phyloP scores from a whole-genome alignment of 805 yeast genomes.

The Monosporozyma unispora region DNA sequence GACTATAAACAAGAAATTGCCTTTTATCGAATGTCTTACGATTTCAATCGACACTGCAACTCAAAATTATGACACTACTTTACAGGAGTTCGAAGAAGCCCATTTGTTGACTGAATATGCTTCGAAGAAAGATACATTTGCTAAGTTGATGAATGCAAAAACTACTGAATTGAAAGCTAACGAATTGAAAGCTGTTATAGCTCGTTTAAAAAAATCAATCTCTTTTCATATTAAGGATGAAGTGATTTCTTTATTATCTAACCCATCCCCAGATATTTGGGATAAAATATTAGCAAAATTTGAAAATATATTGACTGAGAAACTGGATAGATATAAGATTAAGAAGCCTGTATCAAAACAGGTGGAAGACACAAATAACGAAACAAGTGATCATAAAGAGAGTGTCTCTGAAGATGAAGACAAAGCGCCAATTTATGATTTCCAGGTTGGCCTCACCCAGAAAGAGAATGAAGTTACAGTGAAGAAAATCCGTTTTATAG shows the following conservation, averaged over 20 bases:
- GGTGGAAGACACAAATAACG: not conserved
- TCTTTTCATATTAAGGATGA: conserved; percentile 40
- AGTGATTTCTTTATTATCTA: conserved; percentile 38
- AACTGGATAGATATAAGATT: conserved; percentile 25
- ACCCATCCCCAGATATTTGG: conserved; percentile 53
- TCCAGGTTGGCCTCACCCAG: conserved; percentile 50
- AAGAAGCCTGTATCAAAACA: conserved; percentile 1
- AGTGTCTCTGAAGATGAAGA: conserved; percentile 10
- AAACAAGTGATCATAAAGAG: conserved; percentile 1
- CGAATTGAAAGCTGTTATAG: conserved; percentile 34
- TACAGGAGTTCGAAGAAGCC: not conserved
- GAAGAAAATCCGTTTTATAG: conserved; percentile 37
- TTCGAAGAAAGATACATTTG: not conserved
- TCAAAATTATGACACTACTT: not conserved
- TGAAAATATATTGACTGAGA: conserved; percentile 25
- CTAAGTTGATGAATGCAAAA: not conserved
- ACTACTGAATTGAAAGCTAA: conserved; percentile 20
- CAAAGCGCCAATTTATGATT: conserved; percentile 40
- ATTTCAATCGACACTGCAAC: not conserved
- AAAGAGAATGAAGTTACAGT: conserved; percentile 31
- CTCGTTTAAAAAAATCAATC: conserved; percentile 40
- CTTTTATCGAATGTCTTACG: not conserved
- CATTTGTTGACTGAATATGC: not conserved
- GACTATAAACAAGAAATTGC: conserved; percentile 12
- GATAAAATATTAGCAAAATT: conserved; percentile 44